phyloP scores from a whole-genome alignment of 176 grass and related monocot species.

The Carex scoparia region DNA sequence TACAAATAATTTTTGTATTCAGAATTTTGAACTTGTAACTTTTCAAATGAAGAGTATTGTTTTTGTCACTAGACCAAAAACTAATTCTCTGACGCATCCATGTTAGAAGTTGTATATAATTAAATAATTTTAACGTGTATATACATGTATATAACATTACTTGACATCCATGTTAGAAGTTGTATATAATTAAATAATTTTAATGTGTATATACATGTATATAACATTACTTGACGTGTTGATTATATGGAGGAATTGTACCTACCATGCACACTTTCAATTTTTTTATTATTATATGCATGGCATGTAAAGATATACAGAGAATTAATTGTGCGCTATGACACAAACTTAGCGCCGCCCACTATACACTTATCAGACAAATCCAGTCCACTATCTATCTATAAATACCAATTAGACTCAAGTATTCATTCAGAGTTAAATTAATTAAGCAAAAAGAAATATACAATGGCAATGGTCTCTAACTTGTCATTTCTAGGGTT shows the following conservation, averaged over 20 bases:
- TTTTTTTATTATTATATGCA: not conserved
- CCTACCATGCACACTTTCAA: not conserved
- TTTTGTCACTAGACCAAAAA: no score
- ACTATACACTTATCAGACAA: not conserved
- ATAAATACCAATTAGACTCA: constrained; percentile 19
- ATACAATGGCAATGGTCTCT: not conserved
- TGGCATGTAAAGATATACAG: not conserved
- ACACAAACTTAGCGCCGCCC: constrained; percentile 11
- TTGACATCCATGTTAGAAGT: not conserved
- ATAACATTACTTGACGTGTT: not conserved
- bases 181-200: not conserved
- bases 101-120: not conserved
- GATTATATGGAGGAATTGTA: not conserved
- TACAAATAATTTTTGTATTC: no score
- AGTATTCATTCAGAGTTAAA: not conserved
- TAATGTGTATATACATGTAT: not conserved
- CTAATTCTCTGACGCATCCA: not conserved
- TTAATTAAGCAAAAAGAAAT: no score
- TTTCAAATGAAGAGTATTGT: no score
- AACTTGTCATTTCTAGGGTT: constrained; percentile 30
- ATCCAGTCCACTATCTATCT: constrained; percentile 3
- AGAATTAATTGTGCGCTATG: constrained; percentile 12
- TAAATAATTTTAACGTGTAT: not conserved
- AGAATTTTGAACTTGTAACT: no score
- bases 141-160: not conserved